Evolutionary conservation across 2,329 filamentous ascomycete genomes (phyloP), one percentile per base, ranked within the genome.

Genomic region (Ascochyta lentis): DNA sequence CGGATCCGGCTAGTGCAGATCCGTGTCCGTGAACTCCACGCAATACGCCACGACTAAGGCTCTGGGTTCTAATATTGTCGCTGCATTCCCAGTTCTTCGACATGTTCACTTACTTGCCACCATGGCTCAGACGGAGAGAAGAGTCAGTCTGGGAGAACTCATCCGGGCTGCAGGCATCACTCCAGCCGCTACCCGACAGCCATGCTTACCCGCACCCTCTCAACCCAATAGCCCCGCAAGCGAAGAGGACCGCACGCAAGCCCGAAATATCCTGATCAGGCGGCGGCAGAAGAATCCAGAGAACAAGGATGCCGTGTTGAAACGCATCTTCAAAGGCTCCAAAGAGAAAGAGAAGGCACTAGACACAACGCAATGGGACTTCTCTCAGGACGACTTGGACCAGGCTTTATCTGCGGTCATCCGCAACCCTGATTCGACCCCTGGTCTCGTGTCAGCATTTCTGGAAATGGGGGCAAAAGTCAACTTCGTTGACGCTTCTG

Each of bases 351-450:
- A 71, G 10, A 72, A 68, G 53, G 69, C 74, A 29, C 55, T 60
- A 13, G 60, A 53, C 31, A 57, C 55, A 13, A 38, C 49, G 12
- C 52, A 59, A 38, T 71, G 68, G 67, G 54, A 65, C 13, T 74
- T 74, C 51, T 68, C 71, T 9, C 72, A 73, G 38, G 72, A 74
- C 16, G 72, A 75, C 45, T 57, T 75, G 26, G 72, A 75, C 46
- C 63, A 71, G 31, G 71, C 71, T 3, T 54, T 75, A 37, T 73
- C 67, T n/a, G 66, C 66, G 16, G 65, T 70, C 31, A 67, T 75
- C 41, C 64, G 68, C 39, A 68, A 67, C 44, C 63, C 68, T 10
- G 61, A 70, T 5, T 68, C 68, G 7, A 69, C 54, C 16, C 63
- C 69, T 19, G 71, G 71, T 8, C 61, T 75, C 6, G 66, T 74